These are phyloP conservation scores for Vitis amurensis DNA, from an alignment of 164 flowering plant species.

Conservation along the genomic window DNA sequence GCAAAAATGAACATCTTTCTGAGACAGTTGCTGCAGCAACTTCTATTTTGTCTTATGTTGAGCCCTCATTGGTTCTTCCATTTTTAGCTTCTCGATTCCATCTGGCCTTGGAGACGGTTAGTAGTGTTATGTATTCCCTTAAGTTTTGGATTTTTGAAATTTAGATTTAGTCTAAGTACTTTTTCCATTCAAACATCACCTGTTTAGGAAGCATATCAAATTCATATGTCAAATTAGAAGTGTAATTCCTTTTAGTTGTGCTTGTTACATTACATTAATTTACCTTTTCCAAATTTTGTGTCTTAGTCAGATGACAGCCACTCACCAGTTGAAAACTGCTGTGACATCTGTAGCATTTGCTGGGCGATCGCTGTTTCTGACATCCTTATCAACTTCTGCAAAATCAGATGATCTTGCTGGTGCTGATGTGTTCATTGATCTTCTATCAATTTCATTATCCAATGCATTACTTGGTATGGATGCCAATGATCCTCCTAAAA, in stretches of 20 bases:
- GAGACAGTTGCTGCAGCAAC: conserved; percentile 95
- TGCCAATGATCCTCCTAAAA: conserved; percentile 99
- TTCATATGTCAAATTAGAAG: background rate
- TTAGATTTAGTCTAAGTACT: background rate
- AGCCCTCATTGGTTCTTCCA: conserved; percentile 87
- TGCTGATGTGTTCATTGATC: conserved; percentile 46
- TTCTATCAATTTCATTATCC: conserved; percentile 70
- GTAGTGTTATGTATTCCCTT: conserved; percentile 28
- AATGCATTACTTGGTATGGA: conserved; percentile 98
- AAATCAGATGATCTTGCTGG: conserved; percentile 34
- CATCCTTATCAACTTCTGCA: conserved; percentile 51
- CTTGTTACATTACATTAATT: conserved; percentile 20
- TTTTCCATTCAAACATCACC: background rate
- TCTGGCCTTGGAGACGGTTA: conserved; percentile 95
- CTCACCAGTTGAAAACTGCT: conserved; percentile 95
- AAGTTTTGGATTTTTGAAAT: background rate
- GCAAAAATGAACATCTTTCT: conserved; percentile 90
- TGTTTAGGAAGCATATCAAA: background rate
- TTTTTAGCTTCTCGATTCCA: conserved; percentile 88
- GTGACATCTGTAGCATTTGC: conserved; percentile 89
- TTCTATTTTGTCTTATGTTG: conserved; percentile 88
- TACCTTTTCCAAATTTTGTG: conserved; percentile 23
- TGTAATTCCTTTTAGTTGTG: background rate
- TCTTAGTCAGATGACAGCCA: conserved; percentile 84
- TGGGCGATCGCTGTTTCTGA: conserved; percentile 74